phyloP scores from a whole-genome alignment of 768 basidiomycete species.

The Cyclocybe aegerita region DNA sequence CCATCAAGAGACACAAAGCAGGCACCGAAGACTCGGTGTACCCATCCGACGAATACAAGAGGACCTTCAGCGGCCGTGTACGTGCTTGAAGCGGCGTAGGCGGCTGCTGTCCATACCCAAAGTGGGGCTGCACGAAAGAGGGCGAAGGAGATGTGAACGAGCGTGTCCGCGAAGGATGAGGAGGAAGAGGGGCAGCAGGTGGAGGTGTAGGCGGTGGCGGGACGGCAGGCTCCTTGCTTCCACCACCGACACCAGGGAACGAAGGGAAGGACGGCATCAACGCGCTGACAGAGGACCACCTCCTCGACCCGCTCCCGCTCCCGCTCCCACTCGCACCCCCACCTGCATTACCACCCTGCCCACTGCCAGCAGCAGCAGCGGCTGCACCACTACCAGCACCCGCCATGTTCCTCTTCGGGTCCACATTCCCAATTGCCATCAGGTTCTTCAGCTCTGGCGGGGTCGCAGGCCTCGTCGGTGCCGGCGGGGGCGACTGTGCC shows the following conservation, averaged over 20 bases:
- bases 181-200: slow-evolving; percentile 21
- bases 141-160: slow-evolving; percentile 33
- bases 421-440: slow-evolving; percentile 10
- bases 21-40: slow-evolving; percentile 93
- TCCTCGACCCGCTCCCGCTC: slow-evolving; percentile 21
- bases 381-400: slow-evolving; percentile 9
- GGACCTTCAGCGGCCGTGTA: slow-evolving; percentile 67
- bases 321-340: slow-evolving; percentile 2
- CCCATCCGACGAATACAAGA: slow-evolving; percentile 83
- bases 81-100: slow-evolving; percentile 31
- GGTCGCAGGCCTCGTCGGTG: slow-evolving; percentile 6
- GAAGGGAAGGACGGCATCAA: slow-evolving; percentile 38
- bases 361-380: neutral
- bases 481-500: slow-evolving; percentile 4
- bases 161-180: slow-evolving; percentile 26
- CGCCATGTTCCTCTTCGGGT: slow-evolving; percentile 11
- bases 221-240: slow-evolving; percentile 1
- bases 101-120: slow-evolving; percentile 8
- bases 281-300: slow-evolving; percentile 45
- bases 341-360: neutral
- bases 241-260: slow-evolving; percentile 21
- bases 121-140: slow-evolving; percentile 15
- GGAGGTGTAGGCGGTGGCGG: slow-evolving; percentile 20
- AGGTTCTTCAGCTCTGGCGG: slow-evolving; percentile 16
- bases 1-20: slow-evolving; percentile 87